Evolutionary conservation across 345 rosid genomes (phyloP).

Genomic region (Combretum micranthum): DNA sequence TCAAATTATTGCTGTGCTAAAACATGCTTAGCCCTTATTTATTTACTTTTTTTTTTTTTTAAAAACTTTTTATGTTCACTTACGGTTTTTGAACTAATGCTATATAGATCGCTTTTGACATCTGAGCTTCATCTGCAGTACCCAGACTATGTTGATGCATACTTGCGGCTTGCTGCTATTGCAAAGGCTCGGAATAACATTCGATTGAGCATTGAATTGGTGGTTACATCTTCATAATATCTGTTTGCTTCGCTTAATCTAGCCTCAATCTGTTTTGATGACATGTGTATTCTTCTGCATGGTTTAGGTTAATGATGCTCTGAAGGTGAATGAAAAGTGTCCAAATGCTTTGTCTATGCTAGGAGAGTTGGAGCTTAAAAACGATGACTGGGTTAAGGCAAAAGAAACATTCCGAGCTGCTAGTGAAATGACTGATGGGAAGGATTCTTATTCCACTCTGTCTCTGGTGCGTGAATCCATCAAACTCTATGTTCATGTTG

Average conservation of each 20-base stretch:
- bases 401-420: conserved; percentile 97
- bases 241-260: neutral
- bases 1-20: no score
- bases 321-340: conserved; percentile 80
- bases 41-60: no score
- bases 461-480: conserved; percentile 54
- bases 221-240: conserved; percentile 17
- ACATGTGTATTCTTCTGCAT: neutral
- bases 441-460: conserved; percentile 88
- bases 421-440: conserved; percentile 88
- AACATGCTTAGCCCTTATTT: no score
- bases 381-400: conserved; percentile 99
- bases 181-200: conserved; percentile 86
- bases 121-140: conserved; percentile 42
- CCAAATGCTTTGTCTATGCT: conserved; percentile 90
- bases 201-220: conserved; percentile 94
- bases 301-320: conserved; percentile 73
- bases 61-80: neutral
- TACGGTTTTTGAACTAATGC: neutral
- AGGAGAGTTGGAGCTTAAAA: conserved; percentile 97
- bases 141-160: conserved; percentile 88
- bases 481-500: no score
- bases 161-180: conserved; percentile 88
- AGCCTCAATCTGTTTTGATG: conserved; percentile 10
- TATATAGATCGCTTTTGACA: neutral